phyloP scores from a whole-genome alignment of 75 land plant species.

The Larix kaempferi region DNA sequence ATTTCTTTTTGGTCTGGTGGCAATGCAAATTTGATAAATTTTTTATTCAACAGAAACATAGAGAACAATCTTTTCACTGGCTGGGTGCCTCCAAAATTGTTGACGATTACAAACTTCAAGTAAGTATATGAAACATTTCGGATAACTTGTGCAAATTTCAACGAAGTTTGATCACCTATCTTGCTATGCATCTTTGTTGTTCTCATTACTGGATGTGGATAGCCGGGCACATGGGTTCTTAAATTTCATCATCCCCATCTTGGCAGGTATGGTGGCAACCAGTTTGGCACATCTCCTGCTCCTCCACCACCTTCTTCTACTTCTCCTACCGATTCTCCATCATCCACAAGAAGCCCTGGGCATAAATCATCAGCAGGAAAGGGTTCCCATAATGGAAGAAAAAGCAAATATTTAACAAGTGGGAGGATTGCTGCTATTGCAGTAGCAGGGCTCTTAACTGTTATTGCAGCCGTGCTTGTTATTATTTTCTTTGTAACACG shows the following conservation, averaged over 20 bases:
- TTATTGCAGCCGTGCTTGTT: constrained; percentile 19
- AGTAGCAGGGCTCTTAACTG: constrained; percentile 17
- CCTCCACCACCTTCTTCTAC: constrained; percentile 34
- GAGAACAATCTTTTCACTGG: constrained; percentile 90
- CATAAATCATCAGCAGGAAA: constrained; percentile 8
- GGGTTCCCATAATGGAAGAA: background rate
- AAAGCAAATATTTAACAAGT: constrained; percentile 7
- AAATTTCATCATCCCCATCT: background rate
- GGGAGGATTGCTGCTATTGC: constrained; percentile 31
- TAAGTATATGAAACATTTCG: constrained; percentile 15
- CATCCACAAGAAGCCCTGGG: background rate
- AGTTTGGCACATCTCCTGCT: constrained; percentile 55
- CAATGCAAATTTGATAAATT: background rate
- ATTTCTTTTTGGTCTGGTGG: background rate
- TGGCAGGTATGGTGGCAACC: constrained; percentile 70
- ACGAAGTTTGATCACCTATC: background rate
- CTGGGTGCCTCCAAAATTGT: constrained; percentile 62
- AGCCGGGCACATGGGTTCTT: background rate
- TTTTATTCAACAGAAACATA: constrained; percentile 55
- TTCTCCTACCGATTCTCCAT: constrained; percentile 10
- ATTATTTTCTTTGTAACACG: constrained; percentile 24
- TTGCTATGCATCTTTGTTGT: background rate
- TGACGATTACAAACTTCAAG: constrained; percentile 71
- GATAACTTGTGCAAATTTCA: background rate
- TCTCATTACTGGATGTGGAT: background rate